Evolutionary conservation across 306 rosid species (phyloP), one percentile per base, ranked within the genome.

Genomic region (Castanospermum australe): DNA sequence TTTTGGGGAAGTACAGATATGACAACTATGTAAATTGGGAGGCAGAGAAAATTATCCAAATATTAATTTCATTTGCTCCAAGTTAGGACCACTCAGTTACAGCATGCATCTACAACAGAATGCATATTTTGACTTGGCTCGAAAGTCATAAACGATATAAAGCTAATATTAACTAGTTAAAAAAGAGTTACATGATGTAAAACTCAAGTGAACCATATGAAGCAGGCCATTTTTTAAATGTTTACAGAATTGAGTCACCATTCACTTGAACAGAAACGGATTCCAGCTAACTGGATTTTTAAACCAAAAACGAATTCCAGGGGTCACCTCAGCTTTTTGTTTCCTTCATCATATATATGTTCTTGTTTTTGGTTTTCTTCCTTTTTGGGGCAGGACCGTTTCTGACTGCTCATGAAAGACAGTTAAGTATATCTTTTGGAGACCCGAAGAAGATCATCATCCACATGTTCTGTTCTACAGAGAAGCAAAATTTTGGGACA

Each of bases 371-470:
- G 22, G 22, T 9, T 32, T 14, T 47, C 24, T 17, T 75, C 11
- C 2, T 6, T 18, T 30, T 28, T 3, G 5, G 22, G 76, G 30
- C 61, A 69, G 35, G 6, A 18, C 33, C 10, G 17, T 18, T 59
- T 50, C 62, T 47, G 63, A 44, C 10, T 62, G 66, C 44, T 36
- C 17, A 76, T 63, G 41, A 48, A 30, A 68, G 56, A 72, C 69
- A 77, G 77, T 41, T 47, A 77, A 66, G 64, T 50, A 54, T 67
- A 81, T 76, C 80, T 73, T 73, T 78, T 56, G 44, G 0, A 51
- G 62, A 69, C 80, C 73, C 84, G 39, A 80, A 14, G 80, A 83
- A 81, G 85, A 81, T 87, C 81, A 74, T 38, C 41, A 50, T 81
- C 86, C 88, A 75, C 88, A 75, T 83, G 85, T 79, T 78, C 71